Percentiles rank a stretch among this genome's conserved stretches.
phyloP scores from a whole-genome alignment of 345 rosid species.

The Melastoma malabathricum region DNA sequence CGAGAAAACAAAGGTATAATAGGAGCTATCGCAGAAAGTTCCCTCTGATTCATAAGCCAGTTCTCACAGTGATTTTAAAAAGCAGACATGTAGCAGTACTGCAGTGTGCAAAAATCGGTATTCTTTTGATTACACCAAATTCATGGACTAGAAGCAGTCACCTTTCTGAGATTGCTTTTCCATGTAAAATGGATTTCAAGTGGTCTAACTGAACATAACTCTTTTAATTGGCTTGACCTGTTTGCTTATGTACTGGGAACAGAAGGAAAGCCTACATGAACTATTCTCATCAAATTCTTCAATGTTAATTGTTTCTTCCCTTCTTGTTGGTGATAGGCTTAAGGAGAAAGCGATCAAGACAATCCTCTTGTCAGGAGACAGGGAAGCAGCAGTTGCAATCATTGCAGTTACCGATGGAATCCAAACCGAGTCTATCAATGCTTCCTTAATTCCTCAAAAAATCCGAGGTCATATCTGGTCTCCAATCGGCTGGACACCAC shows the following conservation, averaged over 20 bases:
- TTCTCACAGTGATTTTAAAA: no score
- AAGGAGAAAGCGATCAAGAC: slow-evolving; percentile 72
- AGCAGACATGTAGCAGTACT: no score
- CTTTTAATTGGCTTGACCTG: no score
- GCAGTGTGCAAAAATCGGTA: no score
- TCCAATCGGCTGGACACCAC: slow-evolving; percentile 66
- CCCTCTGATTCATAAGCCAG: no score
- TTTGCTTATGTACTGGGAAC: no score
- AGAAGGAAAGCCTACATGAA: no score
- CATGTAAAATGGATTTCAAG: no score
- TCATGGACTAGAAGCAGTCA: no score
- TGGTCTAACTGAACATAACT: no score
- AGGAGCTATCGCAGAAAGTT: slow-evolving; percentile 38
- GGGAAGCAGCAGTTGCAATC: slow-evolving; percentile 95
- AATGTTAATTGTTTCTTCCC: slow-evolving; percentile 2
- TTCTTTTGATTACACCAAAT: no score
- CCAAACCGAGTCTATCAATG: slow-evolving; percentile 38
- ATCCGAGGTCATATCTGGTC: slow-evolving; percentile 47
- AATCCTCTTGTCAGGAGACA: slow-evolving; percentile 78
- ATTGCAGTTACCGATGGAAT: slow-evolving; percentile 67
- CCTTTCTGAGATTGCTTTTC: no score
- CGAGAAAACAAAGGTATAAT: slow-evolving; percentile 77
- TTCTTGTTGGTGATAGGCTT: slow-evolving; percentile 33
- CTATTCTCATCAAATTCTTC: not conserved
- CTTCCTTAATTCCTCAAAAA: slow-evolving; percentile 72